phyloP scores from a whole-genome alignment of 495 filamentous ascomycete genomes.

The Cudoniella acicularis region DNA sequence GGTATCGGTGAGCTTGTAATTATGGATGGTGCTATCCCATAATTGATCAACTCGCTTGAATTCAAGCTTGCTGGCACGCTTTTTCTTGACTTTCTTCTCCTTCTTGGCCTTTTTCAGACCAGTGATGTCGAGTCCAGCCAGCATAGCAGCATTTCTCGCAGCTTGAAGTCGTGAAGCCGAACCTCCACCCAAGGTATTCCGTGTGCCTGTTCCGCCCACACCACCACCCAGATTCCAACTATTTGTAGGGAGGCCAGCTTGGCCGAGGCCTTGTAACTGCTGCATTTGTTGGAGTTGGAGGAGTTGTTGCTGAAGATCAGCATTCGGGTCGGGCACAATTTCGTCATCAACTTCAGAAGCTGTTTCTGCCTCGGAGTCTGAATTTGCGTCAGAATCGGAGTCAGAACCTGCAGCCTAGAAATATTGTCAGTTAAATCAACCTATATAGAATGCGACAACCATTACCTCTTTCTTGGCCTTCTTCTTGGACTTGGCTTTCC shows the following conservation, averaged over 20 bases:
- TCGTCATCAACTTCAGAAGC: conserved; percentile 25
- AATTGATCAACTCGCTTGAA: conserved; percentile 87
- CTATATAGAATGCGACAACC: not conserved
- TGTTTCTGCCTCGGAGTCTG: conserved; percentile 32
- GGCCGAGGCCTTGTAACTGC: conserved; percentile 25
- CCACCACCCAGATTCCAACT: conserved; percentile 3
- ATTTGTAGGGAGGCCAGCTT: not conserved
- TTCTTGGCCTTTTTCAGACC: conserved; percentile 26
- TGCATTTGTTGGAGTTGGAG: conserved; percentile 22
- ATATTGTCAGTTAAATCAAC: conserved; percentile 5
- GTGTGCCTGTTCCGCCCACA: not conserved
- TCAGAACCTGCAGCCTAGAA: conserved; percentile 18
- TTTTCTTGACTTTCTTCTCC: conserved; percentile 32
- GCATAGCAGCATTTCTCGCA: conserved; percentile 15
- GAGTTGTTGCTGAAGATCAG: conserved; percentile 19
- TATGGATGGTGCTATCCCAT: conserved; percentile 75
- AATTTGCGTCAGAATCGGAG: conserved; percentile 33
- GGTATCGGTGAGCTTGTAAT: conserved; percentile 80
- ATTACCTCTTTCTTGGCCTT: conserved; percentile 20
- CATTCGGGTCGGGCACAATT: not conserved
- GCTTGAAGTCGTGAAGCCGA: conserved; percentile 8
- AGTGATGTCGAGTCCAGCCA: conserved; percentile 21
- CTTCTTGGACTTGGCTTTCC: conserved; percentile 26
- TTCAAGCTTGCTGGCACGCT: conserved; percentile 62
- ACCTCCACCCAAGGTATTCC: conserved; percentile 16